Evolutionary conservation across 768 basidiomycete species (phyloP).

Genomic region (Suillus subaureus): DNA sequence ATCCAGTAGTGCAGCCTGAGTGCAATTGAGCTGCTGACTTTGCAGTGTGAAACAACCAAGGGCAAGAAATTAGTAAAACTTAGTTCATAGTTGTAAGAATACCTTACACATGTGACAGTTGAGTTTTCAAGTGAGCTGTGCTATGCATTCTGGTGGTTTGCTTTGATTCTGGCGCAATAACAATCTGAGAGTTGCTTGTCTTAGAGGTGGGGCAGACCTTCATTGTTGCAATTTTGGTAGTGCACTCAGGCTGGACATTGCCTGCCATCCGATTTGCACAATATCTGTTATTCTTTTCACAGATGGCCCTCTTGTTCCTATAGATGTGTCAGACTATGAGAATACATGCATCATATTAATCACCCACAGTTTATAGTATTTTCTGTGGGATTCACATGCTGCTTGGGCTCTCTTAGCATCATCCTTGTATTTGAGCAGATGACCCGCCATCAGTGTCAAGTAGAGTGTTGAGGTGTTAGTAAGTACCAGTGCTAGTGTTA

Average conservation of each 20-base stretch:
- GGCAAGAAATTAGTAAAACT: not conserved
- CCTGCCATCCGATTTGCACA: slow-evolving; percentile 6
- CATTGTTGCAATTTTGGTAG: not conserved
- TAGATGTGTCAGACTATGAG: not conserved
- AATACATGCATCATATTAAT: not conserved
- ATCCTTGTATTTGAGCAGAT: not conserved
- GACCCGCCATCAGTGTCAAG: not conserved
- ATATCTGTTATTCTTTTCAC: slow-evolving; percentile 16
- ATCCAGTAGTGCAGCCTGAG: not conserved
- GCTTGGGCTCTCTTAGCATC: not conserved
- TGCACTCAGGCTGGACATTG: not conserved
- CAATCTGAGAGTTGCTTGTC: not conserved
- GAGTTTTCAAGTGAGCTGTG: not conserved
- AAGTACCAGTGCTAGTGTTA: not conserved
- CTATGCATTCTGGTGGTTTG: not conserved
- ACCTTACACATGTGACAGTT: not conserved
- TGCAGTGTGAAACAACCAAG: not conserved
- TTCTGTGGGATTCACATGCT: not conserved
- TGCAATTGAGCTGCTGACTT: not conserved
- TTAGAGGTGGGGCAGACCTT: not conserved
- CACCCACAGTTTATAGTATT: not conserved
- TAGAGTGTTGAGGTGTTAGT: not conserved
- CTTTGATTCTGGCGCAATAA: slow-evolving; percentile 1
- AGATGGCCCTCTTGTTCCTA: not conserved
- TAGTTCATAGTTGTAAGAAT: not conserved